These are phyloP conservation scores for Penicillium concentricum DNA, from an alignment of 2,329 filamentous ascomycete species.

Conservation along the genomic window DNA sequence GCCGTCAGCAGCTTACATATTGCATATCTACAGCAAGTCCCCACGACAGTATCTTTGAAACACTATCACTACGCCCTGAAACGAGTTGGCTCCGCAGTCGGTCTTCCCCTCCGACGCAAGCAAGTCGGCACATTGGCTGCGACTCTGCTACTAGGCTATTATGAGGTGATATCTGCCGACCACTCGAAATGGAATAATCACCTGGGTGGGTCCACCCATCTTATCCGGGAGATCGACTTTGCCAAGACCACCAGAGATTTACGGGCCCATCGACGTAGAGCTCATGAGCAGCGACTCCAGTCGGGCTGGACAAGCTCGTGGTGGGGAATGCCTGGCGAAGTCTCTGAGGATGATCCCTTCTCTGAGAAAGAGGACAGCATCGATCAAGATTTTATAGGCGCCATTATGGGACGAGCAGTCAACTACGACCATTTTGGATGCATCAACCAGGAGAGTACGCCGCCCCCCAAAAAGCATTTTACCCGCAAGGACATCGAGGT, in stretches of 20 bases:
- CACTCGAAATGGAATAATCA: conserved; percentile 96
- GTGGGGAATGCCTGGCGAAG: conserved; percentile 29
- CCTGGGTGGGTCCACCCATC: conserved; percentile 75
- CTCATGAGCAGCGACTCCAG: conserved; percentile 34
- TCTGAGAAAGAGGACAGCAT: conserved; percentile 49
- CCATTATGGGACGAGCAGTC: conserved; percentile 57
- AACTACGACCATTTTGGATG: conserved; percentile 59
- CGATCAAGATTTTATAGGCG: conserved; percentile 58
- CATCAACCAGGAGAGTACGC: conserved; percentile 37
- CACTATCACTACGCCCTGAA: conserved; percentile 88
- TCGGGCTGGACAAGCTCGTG: conserved; percentile 22
- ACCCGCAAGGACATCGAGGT: conserved; percentile 66
- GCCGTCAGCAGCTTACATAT: conserved; percentile 86
- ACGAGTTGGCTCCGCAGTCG: conserved; percentile 72
- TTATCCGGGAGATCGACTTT: conserved; percentile 81
- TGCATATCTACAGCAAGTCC: conserved; percentile 72
- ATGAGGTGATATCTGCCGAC: conserved; percentile 91
- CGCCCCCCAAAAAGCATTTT: conserved; percentile 35
- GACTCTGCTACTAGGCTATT: conserved; percentile 81
- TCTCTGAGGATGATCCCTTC: conserved; percentile 44
- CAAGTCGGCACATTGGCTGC: conserved; percentile 84
- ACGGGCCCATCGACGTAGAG: conserved; percentile 60
- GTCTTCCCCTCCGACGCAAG: conserved; percentile 65
- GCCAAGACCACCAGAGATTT: conserved; percentile 69
- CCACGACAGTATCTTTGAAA: conserved; percentile 77